Evolutionary conservation across 192 early-diverging fungal genomes (phyloP), one percentile per base, ranked within the genome.

Genomic region (Coemansia sp.): DNA sequence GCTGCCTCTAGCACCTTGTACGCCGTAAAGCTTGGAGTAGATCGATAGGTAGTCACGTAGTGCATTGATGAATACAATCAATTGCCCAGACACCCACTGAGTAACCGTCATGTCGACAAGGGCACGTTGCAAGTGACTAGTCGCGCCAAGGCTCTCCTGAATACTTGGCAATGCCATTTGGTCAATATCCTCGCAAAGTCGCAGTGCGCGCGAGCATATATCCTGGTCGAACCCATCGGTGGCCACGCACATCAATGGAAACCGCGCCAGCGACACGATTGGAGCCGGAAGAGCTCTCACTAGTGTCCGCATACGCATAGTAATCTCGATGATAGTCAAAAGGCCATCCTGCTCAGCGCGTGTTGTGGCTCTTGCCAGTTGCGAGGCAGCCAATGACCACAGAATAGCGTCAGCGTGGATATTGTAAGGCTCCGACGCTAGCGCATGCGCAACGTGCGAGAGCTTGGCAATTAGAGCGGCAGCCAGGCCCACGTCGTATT

Each of bases 241-340:
- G 13, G 69, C 69, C 12, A 71, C 49, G 41, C 46, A 71, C 61
- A 71, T 33, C 43, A 71, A 27, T 2, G 69, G 69, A 12, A 71
- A 71, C 2, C 69, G 69, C 18, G 69, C 69, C 44, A 71, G 33
- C n/a, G 61, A 29, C 18, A 24, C 24, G 7, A 55, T 18, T 20
- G 34, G 44, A 9, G 13, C 24, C 3, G 69, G 69, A 5, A 71
- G 38, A 24, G 43, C 38, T 27, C 33, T 38, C 47, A 64, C 16
- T 13, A 64, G 7, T 4, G 24, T 10, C 38, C 40, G 49, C 2
- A 3, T 64, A 24, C 31, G 43, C 60, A 64, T 34, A 12, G 39
- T 53, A 3, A 33, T 36, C 18, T 64, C 47, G 57, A 71, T 49
- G 16, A 71, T 6, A 7, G 60, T 15, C 13, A 71, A 36, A 43